Evolutionary conservation across 2,329 filamentous ascomycete species (phyloP), one percentile per base, ranked within the genome.

Genomic region (Geosmithia putterillii): DNA sequence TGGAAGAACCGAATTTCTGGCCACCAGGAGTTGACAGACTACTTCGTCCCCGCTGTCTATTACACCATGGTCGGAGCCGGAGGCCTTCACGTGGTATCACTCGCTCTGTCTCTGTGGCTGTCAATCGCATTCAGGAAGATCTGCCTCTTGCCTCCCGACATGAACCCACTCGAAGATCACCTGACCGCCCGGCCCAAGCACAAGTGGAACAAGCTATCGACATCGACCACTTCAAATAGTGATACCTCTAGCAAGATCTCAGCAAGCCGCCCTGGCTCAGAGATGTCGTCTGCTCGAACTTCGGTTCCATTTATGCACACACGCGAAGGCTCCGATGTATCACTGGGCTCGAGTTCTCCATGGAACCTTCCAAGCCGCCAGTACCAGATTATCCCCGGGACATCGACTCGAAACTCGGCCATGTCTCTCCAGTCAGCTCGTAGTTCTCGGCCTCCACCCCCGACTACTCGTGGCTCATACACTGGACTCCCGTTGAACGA

Each of bases 161-260:
- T 95, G 84, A 96, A 96, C 58, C 90, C 90, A 2, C 71, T 96
- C 14, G 89, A 95, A 58, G 79, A 85, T 50, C 81, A 90, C 54
- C 66, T 94, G 45, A 95, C 88, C 1, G 80, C 86, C 10, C 76
- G 81, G 20, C 66, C 63, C 45, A 55, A 54, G 41, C 87, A 94
- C 63, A 89, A 88, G 68, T 78, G 83, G 55, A 89, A 85, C 59
- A 77, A 75, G 59, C 74, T 72, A 1, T 77, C 73, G 2, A 54
- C 76, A 22, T 63, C 67, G 4, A 75, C 69, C 2, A 56, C 58
- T 7, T 64, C 62, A 49, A 71, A 63, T 9, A 51, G 51, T 38
- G 51, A 59, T 3, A 66, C 69, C 9, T 76, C 84, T 47, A 84
- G 84, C 58, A 76, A 81, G 44, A 60, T 78, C 41, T 73, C 70